These are phyloP conservation scores for Zizania latifolia DNA, from an alignment of 176 grass and related monocot species.

Conservation along the genomic window DNA sequence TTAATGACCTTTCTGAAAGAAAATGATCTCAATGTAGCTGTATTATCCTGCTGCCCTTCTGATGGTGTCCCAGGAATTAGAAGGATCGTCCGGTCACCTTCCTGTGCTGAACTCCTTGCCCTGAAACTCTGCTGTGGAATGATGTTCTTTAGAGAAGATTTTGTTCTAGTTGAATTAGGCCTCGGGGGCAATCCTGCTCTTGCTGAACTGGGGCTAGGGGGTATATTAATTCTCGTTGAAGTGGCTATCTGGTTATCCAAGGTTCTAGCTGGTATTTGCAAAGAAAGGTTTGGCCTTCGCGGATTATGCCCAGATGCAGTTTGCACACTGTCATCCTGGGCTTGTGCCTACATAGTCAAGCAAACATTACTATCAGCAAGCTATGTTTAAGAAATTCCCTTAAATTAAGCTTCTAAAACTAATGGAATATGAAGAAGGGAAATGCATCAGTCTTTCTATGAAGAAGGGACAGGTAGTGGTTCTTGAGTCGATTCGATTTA, in stretches of 20 bases:
- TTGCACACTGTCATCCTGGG: constrained; percentile 16
- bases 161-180: constrained; percentile 66
- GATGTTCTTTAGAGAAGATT: constrained; percentile 69
- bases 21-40: constrained; percentile 46
- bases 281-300: constrained; percentile 51
- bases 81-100: constrained; percentile 67
- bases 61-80: constrained; percentile 55
- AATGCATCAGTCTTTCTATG: background rate
- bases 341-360: constrained; percentile 10
- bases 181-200: constrained; percentile 66
- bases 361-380: background rate
- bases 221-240: constrained; percentile 56
- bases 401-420: background rate
- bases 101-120: constrained; percentile 46
- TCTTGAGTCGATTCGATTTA: background rate
- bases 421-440: background rate
- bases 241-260: constrained; percentile 44
- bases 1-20: constrained; percentile 81
- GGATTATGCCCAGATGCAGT: constrained; percentile 21
- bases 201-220: constrained; percentile 53
- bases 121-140: constrained; percentile 57
- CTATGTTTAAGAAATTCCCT: background rate
- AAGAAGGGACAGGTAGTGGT: background rate
- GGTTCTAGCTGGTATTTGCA: constrained; percentile 83
- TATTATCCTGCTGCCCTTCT: constrained; percentile 54